Evolutionary conservation across 2,329 filamentous ascomycete species (phyloP), one percentile per base, ranked within the genome.

Genomic region (Dactylellina haptotyla): DNA sequence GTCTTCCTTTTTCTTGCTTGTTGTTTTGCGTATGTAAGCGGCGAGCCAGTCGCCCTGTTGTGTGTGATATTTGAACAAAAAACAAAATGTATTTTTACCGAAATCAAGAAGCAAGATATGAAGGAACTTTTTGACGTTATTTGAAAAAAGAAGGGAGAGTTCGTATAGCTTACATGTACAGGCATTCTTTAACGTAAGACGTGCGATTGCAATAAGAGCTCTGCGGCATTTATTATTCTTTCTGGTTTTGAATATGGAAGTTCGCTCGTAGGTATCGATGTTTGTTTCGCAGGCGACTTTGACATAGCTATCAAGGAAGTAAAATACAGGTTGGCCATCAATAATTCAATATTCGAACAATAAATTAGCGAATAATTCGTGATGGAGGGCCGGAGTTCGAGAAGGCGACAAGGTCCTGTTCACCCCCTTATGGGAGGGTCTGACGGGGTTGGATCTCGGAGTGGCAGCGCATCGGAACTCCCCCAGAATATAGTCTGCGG

Each of bases 21-120:
- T 23, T 25, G 43, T 46, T n/a, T 26, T 56, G 16, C 20, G 20
- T 43, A 41, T 57, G 53, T 57, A 43, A 57, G 53, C 53, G 32
- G 16, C 20, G 25, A n/a, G n/a, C n/a, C n/a, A n/a, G n/a, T n/a
- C n/a, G n/a, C n/a, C n/a, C n/a, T n/a, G n/a, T 8, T 34, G 20
- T 20, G n/a, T 53, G 30, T 45, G 37, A 30, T 25, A 37, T 3
- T 37, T 53, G n/a, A 16, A 16, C n/a, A 43, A 10, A 4, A 20
- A 46, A n/a, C n/a, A n/a, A 18, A 23, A 57, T 67, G 63, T 67
- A 67, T 45, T 59, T 67, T 67, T 67, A 67, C 26, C 23, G 41
- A 50, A 18, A 26, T 18, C 10, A 20, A 50, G 30, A 43, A 43
- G 23, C 3, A 26, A 56, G 18, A 43, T 5, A 18, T 25, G 9